phyloP scores from a whole-genome alignment of 2,329 filamentous ascomycete genomes.

The Pestalotiopsis sp. region DNA sequence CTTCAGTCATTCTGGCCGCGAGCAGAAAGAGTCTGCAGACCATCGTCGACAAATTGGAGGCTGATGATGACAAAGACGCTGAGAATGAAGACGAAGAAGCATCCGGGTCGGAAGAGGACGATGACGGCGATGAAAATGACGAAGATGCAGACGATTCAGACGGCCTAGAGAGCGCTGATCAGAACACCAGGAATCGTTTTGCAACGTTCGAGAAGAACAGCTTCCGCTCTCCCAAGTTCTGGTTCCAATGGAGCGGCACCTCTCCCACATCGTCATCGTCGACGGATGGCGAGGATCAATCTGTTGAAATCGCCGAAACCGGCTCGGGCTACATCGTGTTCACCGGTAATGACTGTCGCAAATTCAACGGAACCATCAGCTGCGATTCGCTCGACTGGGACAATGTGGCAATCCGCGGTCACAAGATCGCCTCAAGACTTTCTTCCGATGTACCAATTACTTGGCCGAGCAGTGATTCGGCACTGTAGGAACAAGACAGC shows the following conservation, averaged over 20 bases:
- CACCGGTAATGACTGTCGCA: constrained; percentile 25
- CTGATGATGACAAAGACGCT: background rate
- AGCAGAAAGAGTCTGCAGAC: constrained; percentile 20
- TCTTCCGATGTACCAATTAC: constrained; percentile 13
- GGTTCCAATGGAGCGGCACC: constrained; percentile 22
- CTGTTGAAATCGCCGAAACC: constrained; percentile 1
- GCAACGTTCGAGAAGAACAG: constrained; percentile 26
- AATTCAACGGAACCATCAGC: constrained; percentile 25
- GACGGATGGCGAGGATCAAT: background rate
- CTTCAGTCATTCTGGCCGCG: constrained; percentile 22
- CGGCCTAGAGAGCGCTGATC: constrained; percentile 8
- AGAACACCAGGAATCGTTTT: constrained; percentile 10
- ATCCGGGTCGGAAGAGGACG: background rate
- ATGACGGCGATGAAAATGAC: background rate
- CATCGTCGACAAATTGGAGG: background rate
- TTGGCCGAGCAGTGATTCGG: background rate
- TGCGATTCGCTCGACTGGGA: constrained; percentile 24
- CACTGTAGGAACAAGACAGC: background rate
- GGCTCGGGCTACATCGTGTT: constrained; percentile 27
- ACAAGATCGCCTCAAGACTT: constrained; percentile 20
- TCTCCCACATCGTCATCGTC: background rate
- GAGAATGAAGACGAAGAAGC: background rate
- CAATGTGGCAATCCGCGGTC: constrained; percentile 21
- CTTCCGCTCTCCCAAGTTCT: constrained; percentile 27
- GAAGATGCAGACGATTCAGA: background rate